Conservation (phyloP, 225 moss, liverwort and hornwort species). For the Sphagnum contortum region DNA sequence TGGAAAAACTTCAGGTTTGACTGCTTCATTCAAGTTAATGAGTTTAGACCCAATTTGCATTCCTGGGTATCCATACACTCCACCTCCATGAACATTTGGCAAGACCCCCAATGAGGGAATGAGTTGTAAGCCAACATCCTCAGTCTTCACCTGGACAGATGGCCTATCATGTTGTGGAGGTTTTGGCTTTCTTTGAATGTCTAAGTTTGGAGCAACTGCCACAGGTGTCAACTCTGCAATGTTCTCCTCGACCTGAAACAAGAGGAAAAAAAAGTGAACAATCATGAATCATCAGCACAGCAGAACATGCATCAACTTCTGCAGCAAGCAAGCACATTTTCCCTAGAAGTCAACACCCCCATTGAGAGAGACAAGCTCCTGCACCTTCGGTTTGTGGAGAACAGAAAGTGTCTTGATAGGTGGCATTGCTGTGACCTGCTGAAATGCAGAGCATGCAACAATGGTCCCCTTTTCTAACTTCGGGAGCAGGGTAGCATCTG, state of each 20-base stretch:
- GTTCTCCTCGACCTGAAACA: conserved; percentile 25
- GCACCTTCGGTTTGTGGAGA: conserved; percentile 30
- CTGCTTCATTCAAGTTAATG: conserved; percentile 1
- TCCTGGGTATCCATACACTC: conserved; percentile 6
- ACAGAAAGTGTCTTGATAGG: conserved; percentile 30
- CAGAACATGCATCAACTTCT: too few species aligned
- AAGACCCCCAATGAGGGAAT: not conserved
- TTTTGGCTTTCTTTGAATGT: conserved; percentile 21
- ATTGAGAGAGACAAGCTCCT: not conserved
- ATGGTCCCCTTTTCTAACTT: conserved; percentile 13
- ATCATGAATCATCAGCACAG: too few species aligned
- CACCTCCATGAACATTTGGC: not conserved
- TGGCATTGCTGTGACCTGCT: conserved; percentile 22
- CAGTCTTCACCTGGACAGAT: conserved; percentile 1
- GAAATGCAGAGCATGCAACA: conserved; percentile 22
- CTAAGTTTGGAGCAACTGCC: conserved; percentile 19
- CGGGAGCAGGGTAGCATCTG: conserved; percentile 4
- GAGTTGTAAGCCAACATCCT: not conserved
- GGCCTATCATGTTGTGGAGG: conserved; percentile 7
- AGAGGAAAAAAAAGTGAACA: too few species aligned
- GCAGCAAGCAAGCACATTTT: not conserved
- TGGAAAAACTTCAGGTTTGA: conserved; percentile 4
- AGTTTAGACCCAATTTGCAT: conserved; percentile 1
- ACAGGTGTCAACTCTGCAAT: conserved; percentile 16
- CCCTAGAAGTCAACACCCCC: not conserved